Evolutionary conservation across 257 asterid species (phyloP), one percentile per base, ranked within the genome.

Genomic region (Nicotiana tabacum): DNA sequence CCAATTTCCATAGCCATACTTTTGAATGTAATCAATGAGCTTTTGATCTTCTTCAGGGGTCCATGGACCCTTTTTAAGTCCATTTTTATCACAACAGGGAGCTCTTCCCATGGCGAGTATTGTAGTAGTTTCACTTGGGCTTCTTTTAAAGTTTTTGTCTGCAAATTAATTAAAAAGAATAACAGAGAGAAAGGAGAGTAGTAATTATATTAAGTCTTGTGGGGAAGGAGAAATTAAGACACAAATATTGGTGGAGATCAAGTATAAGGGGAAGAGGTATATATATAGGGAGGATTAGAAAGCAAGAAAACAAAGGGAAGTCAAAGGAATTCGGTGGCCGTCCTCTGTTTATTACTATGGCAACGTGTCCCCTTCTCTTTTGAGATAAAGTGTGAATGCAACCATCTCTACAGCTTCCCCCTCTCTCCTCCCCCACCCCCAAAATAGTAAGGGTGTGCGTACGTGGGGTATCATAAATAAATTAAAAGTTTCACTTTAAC

Each of bases 61-160:
- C 98, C 98, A 94, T 30, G 98, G 98, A n/a, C 98, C 98, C 53
- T 88, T 94, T 82, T 92, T 94, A 12, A 92, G 92, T 35, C 97
- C 98, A 82, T 85, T 87, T 87, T 94, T 91, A 6, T 94, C 98
- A 85, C 98, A 90, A 57, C 98, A 91, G 1, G 98, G 98, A 66
- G 95, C 77, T 87, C 97, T 87, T 51, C 94, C 97, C 98, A 94
- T 94, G 46, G 4, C 60, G 76, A 72, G 46, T 60, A 5, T 43
- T 7, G 33, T 66, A 81, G 39, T 10, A 51, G 37, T 77, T 24
- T 27, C 89, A 77, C 86, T 83, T 83, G 24, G 72, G 78, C 1
- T 64, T 30, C 82, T 82, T 86, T 68, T 67, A 18, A 32, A 70
- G 70, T 16, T 15, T 5, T 11, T 21, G 61, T 12, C 18, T 48